These are phyloP conservation scores for Vanderwaltozyma yarrowii DNA, from an alignment of 805 yeast species.

Conservation along the genomic window DNA sequence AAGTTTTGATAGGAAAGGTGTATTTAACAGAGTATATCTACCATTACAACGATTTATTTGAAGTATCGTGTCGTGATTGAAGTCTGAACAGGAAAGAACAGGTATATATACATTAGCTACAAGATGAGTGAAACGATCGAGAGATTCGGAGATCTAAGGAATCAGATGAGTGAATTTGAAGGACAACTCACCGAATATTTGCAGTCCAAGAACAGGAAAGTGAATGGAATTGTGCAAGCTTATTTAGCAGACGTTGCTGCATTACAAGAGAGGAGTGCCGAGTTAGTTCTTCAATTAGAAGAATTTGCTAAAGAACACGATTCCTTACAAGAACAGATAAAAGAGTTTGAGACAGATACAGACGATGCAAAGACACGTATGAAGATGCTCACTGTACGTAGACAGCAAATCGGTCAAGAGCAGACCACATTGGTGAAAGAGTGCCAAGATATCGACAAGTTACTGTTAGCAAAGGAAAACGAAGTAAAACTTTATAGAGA, in stretches of 20 bases:
- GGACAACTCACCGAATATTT: not conserved
- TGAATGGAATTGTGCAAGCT: not conserved
- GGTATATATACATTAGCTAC: slow-evolving; percentile 2
- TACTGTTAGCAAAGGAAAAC: slow-evolving; percentile 25
- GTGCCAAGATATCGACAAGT: slow-evolving; percentile 27
- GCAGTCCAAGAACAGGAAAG: not conserved
- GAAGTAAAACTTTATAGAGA: slow-evolving; percentile 28
- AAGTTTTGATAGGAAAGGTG: no score
- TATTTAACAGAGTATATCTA: no score
- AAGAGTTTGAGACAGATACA: slow-evolving; percentile 15
- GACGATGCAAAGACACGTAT: slow-evolving; percentile 30
- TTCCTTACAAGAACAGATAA: slow-evolving; percentile 24
- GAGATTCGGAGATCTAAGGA: slow-evolving; percentile 5
- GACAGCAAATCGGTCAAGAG: slow-evolving; percentile 27
- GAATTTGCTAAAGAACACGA: slow-evolving; percentile 22
- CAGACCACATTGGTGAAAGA: slow-evolving; percentile 21
- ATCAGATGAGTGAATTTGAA: not conserved
- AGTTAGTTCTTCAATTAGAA: slow-evolving; percentile 27
- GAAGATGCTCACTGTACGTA: slow-evolving; percentile 29
- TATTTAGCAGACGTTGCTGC: not conserved
- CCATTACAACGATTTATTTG: no score
- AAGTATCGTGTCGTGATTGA: no score
- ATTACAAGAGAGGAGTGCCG: slow-evolving; percentile 19
- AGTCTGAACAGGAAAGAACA: no score
- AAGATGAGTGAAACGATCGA: slow-evolving; percentile 25